Percentiles rank a stretch among this genome's conserved stretches.
These are phyloP conservation scores for Dalechampia spathulata DNA, from an alignment of 441 rosid genomes.

Conservation along the genomic window DNA sequence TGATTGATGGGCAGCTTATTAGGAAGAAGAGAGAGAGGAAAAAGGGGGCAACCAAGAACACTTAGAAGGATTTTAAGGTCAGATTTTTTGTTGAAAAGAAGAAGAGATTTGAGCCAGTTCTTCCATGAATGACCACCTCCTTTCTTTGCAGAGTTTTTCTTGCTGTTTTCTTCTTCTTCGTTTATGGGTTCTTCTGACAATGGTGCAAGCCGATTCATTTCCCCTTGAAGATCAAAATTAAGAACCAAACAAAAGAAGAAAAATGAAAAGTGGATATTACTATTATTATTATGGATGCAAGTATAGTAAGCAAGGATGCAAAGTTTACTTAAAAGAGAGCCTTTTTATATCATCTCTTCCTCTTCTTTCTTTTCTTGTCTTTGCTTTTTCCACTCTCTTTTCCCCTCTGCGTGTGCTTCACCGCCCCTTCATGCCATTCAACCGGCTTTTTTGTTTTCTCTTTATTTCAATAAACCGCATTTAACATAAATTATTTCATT, in stretches of 20 bases:
- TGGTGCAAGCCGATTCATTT: constrained; percentile 65
- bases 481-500: too few relatives aligned
- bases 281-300: constrained; percentile 1
- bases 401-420: constrained; percentile 21
- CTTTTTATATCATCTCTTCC: not conserved
- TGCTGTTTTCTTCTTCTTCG: constrained; percentile 31
- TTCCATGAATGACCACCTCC: constrained; percentile 48
- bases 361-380: not conserved
- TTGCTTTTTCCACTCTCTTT: constrained; percentile 21
- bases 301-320: constrained; percentile 7
- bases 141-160: constrained; percentile 23
- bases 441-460: not conserved
- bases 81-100: constrained; percentile 43
- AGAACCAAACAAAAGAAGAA: too few relatives aligned
- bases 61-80: constrained; percentile 58
- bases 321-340: constrained; percentile 12
- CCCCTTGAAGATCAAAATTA: too few relatives aligned
- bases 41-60: constrained; percentile 84
- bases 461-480: too few relatives aligned
- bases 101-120: constrained; percentile 51
- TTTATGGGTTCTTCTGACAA: constrained; percentile 68
- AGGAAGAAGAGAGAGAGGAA: constrained; percentile 51
- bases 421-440: not conserved
- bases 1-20: constrained; percentile 33
- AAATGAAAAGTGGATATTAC: not conserved